Base-by-base conservation (phyloP, 345 rosid genomes). In the Carallia brachiata region DNA sequence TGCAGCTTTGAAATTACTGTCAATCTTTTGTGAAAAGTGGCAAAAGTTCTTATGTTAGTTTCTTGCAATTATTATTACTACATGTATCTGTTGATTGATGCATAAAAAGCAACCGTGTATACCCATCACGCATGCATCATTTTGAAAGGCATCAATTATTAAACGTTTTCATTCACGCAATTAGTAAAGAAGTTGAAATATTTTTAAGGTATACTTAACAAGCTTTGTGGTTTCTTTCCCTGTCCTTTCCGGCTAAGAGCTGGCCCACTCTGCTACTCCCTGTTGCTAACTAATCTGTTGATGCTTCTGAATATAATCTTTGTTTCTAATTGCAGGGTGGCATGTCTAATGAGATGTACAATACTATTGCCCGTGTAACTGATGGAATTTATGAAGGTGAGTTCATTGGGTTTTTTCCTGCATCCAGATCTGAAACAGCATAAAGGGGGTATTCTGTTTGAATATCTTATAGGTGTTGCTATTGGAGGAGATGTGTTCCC, bases 401-500 rank as follows among this genome's bases (percentile, higher is more conserved):
- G 52, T 56, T 50, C 23, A 66, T 60, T 63, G 30, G 32, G 8
- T 47, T 36, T 9, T 4, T 55, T 52, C 13, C 60, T 40, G 44
- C 63, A 40, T 65, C 27, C 37, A 19, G 61, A 74, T 78, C 18
- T 17, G 2, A 56, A 31, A 37, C 57, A 55, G n/a, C 52, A 36
- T 27, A 52, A 56, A 58, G 16, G 61, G 72, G 54, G 34, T 75
- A 7, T 40, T 52, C 7, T 70, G 66, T 78, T 68, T 75, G 74
- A 63, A 73, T 82, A 74, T 76, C 34, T 28, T 61, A 23, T 53
- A 94, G 98, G 98, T 70, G 90, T 94, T 80, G 98, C 97, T 62
- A 94, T 91, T 73, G 97, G 96, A 79, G 98, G 98, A 73, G 98
- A 94, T 82, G 98, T 91, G 69, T 94, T 91, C 86, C 97, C 97